Base-by-base conservation (phyloP, 345 rosid genomes). In the Citrus glauca region DNA sequence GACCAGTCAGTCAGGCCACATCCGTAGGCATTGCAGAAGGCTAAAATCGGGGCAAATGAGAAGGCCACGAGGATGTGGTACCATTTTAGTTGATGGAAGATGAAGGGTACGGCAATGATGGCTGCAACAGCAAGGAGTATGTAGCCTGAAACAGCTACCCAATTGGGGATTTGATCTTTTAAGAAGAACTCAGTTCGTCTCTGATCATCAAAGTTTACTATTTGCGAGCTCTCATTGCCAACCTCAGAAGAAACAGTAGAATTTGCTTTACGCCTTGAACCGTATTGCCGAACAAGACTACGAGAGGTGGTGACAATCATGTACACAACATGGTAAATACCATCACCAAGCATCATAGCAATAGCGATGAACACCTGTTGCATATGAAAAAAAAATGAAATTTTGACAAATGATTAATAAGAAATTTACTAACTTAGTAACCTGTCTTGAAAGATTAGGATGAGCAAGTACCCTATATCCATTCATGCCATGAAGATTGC, bases 281-380 rank as follows among this genome's bases (percentile, higher is more conserved):
- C 71, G 40, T 71, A 65, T 22, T 78, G 77, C 48, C 27, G 62
- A 10, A 38, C 33, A 9, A 94, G 83, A 77, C 88, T 88, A 24
- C 33, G 20, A 38, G 77, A n/a, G 24, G 97, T 91, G 53, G 83
- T 83, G 65, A 68, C 27, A n/a, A 93, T 79, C 87, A 94, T 90
- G 80, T 61, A 78, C 72, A 91, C 32, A 2, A 93, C 84, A 73
- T 93, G 97, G 85, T 82, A 94, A 40, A 91, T 81, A 17, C 98
- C 98, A 74, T 94, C 98, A 1, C 98, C 98, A 7, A 94, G 91
- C 91, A 94, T 94, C 86, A 90, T 90, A 2, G 94, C 93, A n/a
- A 95, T 88, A 10, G 98, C 95, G 27, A 90, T 88, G 66, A 94
- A 94, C 22, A 94, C 86, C 94, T 89, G 16, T 42, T 10, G 1